Conservation (phyloP, 768 basidiomycete species). For the Rhizopogon sp. region DNA sequence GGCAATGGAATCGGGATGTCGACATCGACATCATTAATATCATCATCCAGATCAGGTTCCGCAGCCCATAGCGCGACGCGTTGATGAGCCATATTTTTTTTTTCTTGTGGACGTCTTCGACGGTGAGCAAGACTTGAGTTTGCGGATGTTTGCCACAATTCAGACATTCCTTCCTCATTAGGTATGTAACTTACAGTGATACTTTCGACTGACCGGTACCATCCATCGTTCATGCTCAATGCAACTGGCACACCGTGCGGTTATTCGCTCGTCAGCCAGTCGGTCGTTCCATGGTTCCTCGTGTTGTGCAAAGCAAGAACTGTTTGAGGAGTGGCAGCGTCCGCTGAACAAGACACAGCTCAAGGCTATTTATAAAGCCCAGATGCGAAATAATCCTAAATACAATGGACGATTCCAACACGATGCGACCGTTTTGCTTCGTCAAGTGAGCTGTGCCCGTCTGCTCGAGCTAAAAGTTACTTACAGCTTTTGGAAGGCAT, state of each 20-base stretch:
- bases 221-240: neutral
- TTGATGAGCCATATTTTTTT: constrained; percentile 47
- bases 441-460: no score
- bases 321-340: neutral
- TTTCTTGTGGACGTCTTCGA: neutral
- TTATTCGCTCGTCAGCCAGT: neutral
- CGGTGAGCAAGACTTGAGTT: constrained; percentile 2
- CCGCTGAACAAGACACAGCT: neutral
- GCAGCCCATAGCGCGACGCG: constrained; percentile 71
- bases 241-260: neutral
- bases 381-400: no score
- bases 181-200: neutral
- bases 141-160: neutral
- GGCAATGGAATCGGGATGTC: constrained; percentile 19
- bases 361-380: no score
- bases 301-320: neutral
- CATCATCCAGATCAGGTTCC: constrained; percentile 78
- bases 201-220: neutral
- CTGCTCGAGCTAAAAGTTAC: no score
- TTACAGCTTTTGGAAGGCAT: no score
- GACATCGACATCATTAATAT: constrained; percentile 64
- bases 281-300: neutral
- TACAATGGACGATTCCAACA: no score
- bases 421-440: no score
- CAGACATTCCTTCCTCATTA: neutral